Percentiles rank a stretch among this genome's conserved stretches.
These are phyloP conservation scores for Gomphus bonarii DNA, from an alignment of 1,284 basidiomycete species.

Conservation along the genomic window DNA sequence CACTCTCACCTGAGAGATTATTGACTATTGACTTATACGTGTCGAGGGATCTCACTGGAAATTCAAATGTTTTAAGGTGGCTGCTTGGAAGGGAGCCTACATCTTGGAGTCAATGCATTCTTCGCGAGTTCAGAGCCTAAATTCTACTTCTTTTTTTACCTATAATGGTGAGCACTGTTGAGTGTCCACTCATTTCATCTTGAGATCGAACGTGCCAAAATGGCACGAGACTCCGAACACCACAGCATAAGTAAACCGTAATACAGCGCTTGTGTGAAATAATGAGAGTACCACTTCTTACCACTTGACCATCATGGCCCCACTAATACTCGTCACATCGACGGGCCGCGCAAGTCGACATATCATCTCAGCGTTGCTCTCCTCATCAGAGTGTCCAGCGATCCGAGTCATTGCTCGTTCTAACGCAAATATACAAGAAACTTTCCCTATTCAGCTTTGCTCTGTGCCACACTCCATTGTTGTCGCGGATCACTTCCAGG, in stretches of 20 bases:
- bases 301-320: not conserved
- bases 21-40: not conserved
- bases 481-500: constrained; percentile 23
- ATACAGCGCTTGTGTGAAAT: not conserved
- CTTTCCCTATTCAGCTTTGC: not conserved
- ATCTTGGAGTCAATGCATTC: constrained; percentile 8
- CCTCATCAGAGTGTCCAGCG: not conserved
- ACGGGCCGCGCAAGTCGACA: constrained; percentile 6
- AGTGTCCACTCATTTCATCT: not conserved
- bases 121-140: not conserved
- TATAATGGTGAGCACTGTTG: not conserved
- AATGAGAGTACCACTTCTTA: not conserved
- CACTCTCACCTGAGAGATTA: not conserved
- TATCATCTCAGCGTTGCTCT: not conserved
- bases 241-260: not conserved
- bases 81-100: constrained; percentile 23
- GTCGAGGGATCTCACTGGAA: constrained; percentile 25
- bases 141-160: not conserved
- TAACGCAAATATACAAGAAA: not conserved
- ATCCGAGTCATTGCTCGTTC: constrained; percentile 6
- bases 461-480: constrained; percentile 15
- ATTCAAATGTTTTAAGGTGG: constrained; percentile 22
- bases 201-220: not conserved
- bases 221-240: not conserved
- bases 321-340: not conserved